Percentiles rank a stretch among this genome's conserved stretches.
These are phyloP conservation scores for Paracamarosporium sp. DNA, from an alignment of 2,329 filamentous ascomycete species.

Conservation along the genomic window DNA sequence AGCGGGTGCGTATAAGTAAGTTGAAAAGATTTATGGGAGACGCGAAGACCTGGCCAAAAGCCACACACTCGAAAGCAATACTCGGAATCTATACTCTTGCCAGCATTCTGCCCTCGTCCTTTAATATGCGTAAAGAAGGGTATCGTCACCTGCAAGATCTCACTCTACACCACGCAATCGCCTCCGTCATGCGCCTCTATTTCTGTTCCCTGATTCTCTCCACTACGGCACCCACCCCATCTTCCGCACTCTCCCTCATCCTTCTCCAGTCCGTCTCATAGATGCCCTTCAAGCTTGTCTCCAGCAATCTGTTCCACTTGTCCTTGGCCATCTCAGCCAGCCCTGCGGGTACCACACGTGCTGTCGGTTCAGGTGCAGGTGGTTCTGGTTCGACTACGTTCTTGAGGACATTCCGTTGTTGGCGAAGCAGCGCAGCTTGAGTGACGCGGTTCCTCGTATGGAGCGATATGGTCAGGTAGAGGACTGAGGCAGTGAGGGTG, in stretches of 20 bases:
- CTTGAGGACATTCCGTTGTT: constrained; percentile 53
- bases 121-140: not conserved
- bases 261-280: constrained; percentile 55
- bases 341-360: constrained; percentile 49
- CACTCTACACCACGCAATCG: not conserved
- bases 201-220: constrained; percentile 43
- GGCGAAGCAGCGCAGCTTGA: constrained; percentile 54
- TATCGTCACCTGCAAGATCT: not conserved
- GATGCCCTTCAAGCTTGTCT: constrained; percentile 50
- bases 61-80: not conserved
- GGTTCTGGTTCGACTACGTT: constrained; percentile 53
- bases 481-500: constrained; percentile 55
- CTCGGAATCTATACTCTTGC: not conserved
- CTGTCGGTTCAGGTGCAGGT: constrained; percentile 45
- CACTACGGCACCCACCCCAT: constrained; percentile 44
- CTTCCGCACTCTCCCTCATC: constrained; percentile 50
- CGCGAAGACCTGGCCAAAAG: not conserved
- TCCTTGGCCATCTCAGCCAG: constrained; percentile 57
- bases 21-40: not conserved
- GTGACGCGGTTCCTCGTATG: constrained; percentile 56
- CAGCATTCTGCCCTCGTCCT: not conserved
- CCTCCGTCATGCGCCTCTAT: constrained; percentile 13
- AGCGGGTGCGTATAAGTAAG: not conserved
- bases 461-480: constrained; percentile 48
- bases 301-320: constrained; percentile 57